Evolutionary conservation across 306 rosid genomes (phyloP).

Genomic region (Delonix regia): DNA sequence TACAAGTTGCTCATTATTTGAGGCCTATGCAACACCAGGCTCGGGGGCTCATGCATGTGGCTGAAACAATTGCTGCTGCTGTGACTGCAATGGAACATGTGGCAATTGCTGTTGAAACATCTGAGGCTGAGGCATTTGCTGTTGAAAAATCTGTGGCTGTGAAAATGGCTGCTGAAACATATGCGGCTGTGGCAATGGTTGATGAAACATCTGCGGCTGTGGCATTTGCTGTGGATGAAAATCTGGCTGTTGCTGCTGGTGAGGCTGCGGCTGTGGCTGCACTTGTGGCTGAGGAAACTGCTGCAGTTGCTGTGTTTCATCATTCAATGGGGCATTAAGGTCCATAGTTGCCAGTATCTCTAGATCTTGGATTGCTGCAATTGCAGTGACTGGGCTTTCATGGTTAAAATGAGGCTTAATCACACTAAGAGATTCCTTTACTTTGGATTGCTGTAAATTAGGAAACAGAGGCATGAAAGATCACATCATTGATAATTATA

Average conservation of each 20-base stretch:
- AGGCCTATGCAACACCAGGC: conserved; percentile 44
- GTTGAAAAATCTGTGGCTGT: conserved; percentile 26
- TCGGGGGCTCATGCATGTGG: conserved; percentile 39
- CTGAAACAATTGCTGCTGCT: conserved; percentile 41
- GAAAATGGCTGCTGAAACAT: conserved; percentile 17
- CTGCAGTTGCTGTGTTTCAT: conserved; percentile 48
- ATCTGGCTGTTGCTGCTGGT: not conserved
- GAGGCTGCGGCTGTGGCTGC: conserved; percentile 16
- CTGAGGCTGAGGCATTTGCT: conserved; percentile 1
- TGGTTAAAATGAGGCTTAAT: conserved; percentile 66
- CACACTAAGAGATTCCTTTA: conserved; percentile 64
- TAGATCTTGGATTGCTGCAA: conserved; percentile 72
- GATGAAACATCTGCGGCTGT: conserved; percentile 1
- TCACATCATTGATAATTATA: conserved; percentile 15
- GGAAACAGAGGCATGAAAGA: conserved; percentile 17
- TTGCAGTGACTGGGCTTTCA: conserved; percentile 56
- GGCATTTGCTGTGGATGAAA: not conserved
- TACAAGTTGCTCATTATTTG: conserved; percentile 50
- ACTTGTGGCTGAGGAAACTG: conserved; percentile 18
- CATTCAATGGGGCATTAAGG: conserved; percentile 54
- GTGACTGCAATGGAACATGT: conserved; percentile 12
- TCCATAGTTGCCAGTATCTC: conserved; percentile 72
- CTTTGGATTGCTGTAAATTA: conserved; percentile 69
- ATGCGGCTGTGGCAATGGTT: conserved; percentile 22
- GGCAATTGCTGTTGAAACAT: conserved; percentile 22